Conservation (phyloP, 306 rosid genomes). For the Trifolium fragiferum region DNA sequence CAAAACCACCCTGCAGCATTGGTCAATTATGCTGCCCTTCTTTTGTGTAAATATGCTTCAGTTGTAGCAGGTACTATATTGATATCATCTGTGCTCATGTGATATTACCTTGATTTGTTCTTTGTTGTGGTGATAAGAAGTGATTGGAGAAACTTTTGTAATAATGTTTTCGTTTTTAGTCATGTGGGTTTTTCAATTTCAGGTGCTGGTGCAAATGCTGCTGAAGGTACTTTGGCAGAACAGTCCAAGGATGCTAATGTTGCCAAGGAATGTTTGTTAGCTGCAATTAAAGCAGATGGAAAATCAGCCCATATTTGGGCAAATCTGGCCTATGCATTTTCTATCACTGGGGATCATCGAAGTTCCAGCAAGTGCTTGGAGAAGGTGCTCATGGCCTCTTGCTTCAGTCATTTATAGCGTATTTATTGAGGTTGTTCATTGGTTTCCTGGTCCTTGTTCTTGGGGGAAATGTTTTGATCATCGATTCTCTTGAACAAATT, state of each 20-base stretch:
- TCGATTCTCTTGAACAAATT: constrained; percentile 31
- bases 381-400: constrained; percentile 83
- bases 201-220: constrained; percentile 93
- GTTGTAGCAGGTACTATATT: constrained; percentile 75
- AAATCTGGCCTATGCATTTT: constrained; percentile 86
- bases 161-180: constrained; percentile 13
- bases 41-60: constrained; percentile 81
- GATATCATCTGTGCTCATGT: constrained; percentile 23
- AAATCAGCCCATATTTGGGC: constrained; percentile 95
- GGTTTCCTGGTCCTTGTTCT: constrained; percentile 54
- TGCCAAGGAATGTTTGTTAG: constrained; percentile 90
- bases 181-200: constrained; percentile 33
- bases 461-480: constrained; percentile 37
- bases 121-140: constrained; percentile 13
- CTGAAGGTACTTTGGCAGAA: constrained; percentile 66
- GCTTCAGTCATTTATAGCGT: constrained; percentile 55
- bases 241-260: constrained; percentile 67
- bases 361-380: constrained; percentile 94
- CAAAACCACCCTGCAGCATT: constrained; percentile 95
- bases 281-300: constrained; percentile 78
- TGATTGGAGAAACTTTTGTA: constrained; percentile 38
- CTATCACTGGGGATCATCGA: constrained; percentile 77
- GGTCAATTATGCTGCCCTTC: constrained; percentile 82
- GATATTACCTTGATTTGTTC: constrained; percentile 23
- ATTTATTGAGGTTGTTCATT: constrained; percentile 58